Evolutionary conservation across 306 rosid species (phyloP), one percentile per base, ranked within the genome.

Genomic region (Begonia loranthoides): DNA sequence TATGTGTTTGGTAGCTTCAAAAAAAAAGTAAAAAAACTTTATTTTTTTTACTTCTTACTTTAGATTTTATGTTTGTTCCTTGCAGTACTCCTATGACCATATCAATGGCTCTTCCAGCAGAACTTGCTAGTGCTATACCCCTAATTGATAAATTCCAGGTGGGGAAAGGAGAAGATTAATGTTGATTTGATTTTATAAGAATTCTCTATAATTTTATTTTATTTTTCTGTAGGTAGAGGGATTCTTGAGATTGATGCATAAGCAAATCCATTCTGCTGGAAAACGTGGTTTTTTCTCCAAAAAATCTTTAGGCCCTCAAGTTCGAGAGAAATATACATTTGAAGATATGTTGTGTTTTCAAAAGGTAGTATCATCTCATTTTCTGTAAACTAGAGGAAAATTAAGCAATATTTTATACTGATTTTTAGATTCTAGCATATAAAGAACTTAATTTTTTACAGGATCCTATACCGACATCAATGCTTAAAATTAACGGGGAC

Each of bases 281-380:
- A 92, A 86, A 66, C 96, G 96, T 12, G 94, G 96, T 9, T 80
- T 92, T 62, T 92, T 92, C 65, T 74, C 82, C 15, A 92, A 79
- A 73, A 80, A 78, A 69, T 76, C 96, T 21, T 61, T 81, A 21
- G 94, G 87, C 50, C 79, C 86, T 47, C 96, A 80, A 71, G 60
- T 72, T 54, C 79, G 81, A 38, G 94, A 86, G 39, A 92, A 58
- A 50, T 79, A 73, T 67, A 83, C 93, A 49, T 92, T 92, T 57
- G 99, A 86, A 68, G 96, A 92, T 57, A 92, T 92, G 99, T 52
- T 92, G 52, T 80, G 93, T 74, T 92, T 86, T 66, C 99, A 92
- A 72, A 92, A 86, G 96, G 99, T 92, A 51, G 54, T 16, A 5
- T 45, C 48, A 34, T 60, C 33, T 51, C n/a, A 9, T 45, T 34